Evolutionary conservation across 164 flowering plant species (phyloP).

Genomic region (Sedum album): DNA sequence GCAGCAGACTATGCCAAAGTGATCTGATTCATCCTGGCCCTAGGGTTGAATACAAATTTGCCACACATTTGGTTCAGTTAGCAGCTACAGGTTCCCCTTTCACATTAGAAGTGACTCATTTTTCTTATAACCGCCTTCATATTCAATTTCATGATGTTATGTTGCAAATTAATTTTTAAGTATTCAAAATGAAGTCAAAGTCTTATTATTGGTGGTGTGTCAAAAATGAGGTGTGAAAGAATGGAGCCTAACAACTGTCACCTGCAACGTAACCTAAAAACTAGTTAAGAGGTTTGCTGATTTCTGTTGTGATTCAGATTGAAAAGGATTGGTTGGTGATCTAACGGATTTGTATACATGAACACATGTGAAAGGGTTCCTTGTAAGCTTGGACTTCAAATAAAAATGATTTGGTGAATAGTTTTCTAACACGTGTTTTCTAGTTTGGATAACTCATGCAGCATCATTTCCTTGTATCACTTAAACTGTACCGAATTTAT

Average conservation of each 20-base stretch:
- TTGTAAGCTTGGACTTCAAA: not conserved
- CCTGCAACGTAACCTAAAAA: not conserved
- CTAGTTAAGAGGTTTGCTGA: not conserved
- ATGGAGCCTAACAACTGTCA: not conserved
- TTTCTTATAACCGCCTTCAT: not conserved
- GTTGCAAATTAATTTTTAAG: not conserved
- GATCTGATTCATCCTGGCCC: constrained; percentile 12
- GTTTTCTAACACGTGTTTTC: not conserved
- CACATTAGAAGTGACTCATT: not conserved
- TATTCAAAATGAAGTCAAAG: not conserved
- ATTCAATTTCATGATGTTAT: not conserved
- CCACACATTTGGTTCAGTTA: not conserved
- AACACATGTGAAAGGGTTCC: not conserved
- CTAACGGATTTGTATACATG: not conserved
- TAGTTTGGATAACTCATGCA: not conserved
- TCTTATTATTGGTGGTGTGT: not conserved
- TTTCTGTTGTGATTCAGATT: not conserved
- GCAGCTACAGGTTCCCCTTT: not conserved
- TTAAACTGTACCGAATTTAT: not conserved
- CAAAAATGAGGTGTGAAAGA: not conserved
- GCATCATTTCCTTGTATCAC: not conserved
- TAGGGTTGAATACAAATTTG: not conserved
- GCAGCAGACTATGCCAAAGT: constrained; percentile 38
- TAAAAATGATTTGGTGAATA: not conserved
- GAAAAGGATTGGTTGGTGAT: not conserved